Evolutionary conservation across 2,329 filamentous ascomycete species (phyloP).

Genomic region (Pseudocercospora macadamiae): DNA sequence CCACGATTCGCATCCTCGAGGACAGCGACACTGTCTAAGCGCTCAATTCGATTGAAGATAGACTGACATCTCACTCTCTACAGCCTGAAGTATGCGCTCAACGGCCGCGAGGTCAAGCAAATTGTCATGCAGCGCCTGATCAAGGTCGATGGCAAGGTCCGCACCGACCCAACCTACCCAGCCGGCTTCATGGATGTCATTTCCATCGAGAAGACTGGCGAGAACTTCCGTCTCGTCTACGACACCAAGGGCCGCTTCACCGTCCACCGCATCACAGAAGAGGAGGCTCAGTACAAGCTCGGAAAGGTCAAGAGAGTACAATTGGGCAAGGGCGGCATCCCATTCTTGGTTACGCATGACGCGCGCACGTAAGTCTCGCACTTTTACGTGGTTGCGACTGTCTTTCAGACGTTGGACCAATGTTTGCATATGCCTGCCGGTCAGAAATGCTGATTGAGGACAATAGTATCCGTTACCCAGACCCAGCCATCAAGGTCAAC

Average conservation of each 20-base stretch:
- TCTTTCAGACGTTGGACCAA: slow-evolving; percentile 99
- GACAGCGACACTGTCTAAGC: background rate
- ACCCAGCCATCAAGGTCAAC: slow-evolving; percentile 98
- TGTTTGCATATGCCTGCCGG: slow-evolving; percentile 70
- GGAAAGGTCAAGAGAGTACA: slow-evolving; percentile 99
- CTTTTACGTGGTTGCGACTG: slow-evolving; percentile 51
- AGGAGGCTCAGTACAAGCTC: slow-evolving; percentile 99
- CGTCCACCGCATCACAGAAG: slow-evolving; percentile 97
- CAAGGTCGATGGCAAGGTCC: slow-evolving; percentile 99
- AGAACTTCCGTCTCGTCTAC: slow-evolving; percentile 99
- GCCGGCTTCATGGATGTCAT: slow-evolving; percentile 99
- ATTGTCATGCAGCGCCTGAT: slow-evolving; percentile 99
- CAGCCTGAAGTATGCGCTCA: slow-evolving; percentile 99
- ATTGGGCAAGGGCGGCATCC: slow-evolving; percentile 98
- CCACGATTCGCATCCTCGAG: background rate
- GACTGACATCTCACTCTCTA: slow-evolving; percentile 44
- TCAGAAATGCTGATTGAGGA: slow-evolving; percentile 34
- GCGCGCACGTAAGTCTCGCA: slow-evolving; percentile 98
- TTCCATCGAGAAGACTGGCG: slow-evolving; percentile 98
- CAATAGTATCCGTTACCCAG: slow-evolving; percentile 95
- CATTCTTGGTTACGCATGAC: slow-evolving; percentile 99
- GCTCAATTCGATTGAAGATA: background rate
- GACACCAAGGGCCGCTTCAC: slow-evolving; percentile 99
- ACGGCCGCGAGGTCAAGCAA: slow-evolving; percentile 94
- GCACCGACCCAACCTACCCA: slow-evolving; percentile 97